Conservation (phyloP, 768 basidiomycete species). For the Galerina marginata region DNA sequence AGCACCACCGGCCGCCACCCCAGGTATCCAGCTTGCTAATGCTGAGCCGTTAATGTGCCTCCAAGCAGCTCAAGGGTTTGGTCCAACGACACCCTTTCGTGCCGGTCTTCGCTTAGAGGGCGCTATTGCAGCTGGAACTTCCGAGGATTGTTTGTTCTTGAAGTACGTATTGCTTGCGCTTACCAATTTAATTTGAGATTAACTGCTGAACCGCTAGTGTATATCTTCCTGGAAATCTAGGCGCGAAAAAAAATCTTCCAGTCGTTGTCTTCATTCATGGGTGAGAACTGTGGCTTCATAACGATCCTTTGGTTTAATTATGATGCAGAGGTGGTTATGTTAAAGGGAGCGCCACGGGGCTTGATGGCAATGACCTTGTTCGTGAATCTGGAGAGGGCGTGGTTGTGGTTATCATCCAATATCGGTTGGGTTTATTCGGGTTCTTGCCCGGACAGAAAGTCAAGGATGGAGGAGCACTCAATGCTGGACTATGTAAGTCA, state of each 20-base stretch:
- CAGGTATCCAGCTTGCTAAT: conserved; percentile 38
- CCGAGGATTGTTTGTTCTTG: conserved; percentile 49
- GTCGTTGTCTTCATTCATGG: conserved; percentile 52
- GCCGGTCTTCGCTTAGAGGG: not conserved
- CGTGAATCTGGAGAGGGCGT: conserved; percentile 36
- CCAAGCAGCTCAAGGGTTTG: conserved; percentile 31
- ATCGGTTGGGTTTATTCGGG: conserved; percentile 48
- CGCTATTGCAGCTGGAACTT: conserved; percentile 1
- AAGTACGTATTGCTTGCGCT: conserved; percentile 30
- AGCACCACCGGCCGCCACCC: conserved; percentile 28
- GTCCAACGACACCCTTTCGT: conserved; percentile 39
- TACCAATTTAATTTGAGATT: too few species aligned
- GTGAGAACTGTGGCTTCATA: too few species aligned
- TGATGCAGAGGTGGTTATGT: conserved; percentile 37
- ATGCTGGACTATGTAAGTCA: conserved; percentile 53
- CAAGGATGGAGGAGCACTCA: conserved; percentile 46
- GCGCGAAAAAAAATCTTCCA: conserved; percentile 32
- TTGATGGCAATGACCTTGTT: conserved; percentile 36
- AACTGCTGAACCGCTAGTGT: conserved; percentile 31
- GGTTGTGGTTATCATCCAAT: conserved; percentile 46
- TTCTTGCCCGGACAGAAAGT: conserved; percentile 49
- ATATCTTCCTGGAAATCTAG: conserved; percentile 37
- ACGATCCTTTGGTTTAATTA: too few species aligned
- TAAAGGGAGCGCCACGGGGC: conserved; percentile 31
- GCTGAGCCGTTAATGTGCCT: conserved; percentile 37